These are phyloP conservation scores for Crithidia bombi DNA, from an alignment of 208 protist species.

Conservation along the genomic window DNA sequence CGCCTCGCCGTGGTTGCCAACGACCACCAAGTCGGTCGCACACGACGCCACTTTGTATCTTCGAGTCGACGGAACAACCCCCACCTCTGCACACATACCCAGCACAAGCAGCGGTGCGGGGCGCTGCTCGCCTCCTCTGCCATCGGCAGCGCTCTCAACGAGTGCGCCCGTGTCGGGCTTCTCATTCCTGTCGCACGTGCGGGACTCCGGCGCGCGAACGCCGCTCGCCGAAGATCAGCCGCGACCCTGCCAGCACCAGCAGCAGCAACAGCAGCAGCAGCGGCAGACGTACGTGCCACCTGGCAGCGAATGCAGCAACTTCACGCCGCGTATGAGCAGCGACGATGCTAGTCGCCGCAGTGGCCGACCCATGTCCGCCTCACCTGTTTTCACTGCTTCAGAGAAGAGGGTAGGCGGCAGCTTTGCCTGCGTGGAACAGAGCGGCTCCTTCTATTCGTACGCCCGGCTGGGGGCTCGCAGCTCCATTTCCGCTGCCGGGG, in stretches of 20 bases:
- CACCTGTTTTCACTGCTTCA: neutral
- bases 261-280: neutral
- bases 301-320: conserved; percentile 3
- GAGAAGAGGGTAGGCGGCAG: neutral
- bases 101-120: neutral
- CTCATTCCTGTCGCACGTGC: neutral
- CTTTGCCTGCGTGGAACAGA: neutral
- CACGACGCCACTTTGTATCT: no score
- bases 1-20: conserved; percentile 15
- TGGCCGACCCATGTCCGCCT: neutral
- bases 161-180: neutral
- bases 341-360: conserved; percentile 3
- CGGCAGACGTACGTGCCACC: no score
- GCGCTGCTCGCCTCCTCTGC: conserved; percentile 11
- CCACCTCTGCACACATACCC: neutral
- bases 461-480: neutral
- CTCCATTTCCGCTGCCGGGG: neutral
- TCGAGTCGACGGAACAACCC: no score
- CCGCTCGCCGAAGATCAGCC: no score
- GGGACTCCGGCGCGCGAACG: neutral
- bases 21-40: neutral
- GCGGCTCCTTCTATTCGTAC: neutral
- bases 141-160: neutral
- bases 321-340: conserved; percentile 5
- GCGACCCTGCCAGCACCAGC: neutral